Percentiles rank a stretch among this genome's conserved stretches.
phyloP scores from a whole-genome alignment of 2,329 filamentous ascomycete genomes.

The Fusarium nelsonii region DNA sequence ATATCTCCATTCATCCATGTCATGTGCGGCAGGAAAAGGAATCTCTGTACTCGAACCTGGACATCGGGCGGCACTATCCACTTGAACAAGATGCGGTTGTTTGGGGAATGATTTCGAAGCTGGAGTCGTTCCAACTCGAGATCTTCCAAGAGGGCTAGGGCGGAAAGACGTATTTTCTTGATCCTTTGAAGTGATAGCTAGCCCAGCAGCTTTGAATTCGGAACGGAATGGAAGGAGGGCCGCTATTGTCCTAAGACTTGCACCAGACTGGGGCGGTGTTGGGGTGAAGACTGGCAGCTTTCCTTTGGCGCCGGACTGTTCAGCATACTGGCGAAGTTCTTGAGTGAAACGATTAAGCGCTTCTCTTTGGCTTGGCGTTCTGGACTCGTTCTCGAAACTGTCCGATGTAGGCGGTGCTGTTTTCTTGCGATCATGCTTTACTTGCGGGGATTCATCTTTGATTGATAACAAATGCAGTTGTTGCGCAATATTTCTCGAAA shows the following conservation, averaged over 20 bases:
- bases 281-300: conserved; percentile 57
- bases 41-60: conserved; percentile 50
- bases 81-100: conserved; percentile 38
- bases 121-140: conserved; percentile 17
- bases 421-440: not conserved
- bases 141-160: conserved; percentile 20
- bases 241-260: conserved; percentile 64
- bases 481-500: conserved; percentile 60
- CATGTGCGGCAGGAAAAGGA: conserved; percentile 48
- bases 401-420: conserved; percentile 8
- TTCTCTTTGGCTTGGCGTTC: conserved; percentile 59
- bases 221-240: conserved; percentile 66
- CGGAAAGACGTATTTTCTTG: conserved; percentile 53
- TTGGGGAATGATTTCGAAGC: conserved; percentile 1
- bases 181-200: conserved; percentile 66
- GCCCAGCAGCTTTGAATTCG: conserved; percentile 65
- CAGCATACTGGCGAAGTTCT: conserved; percentile 49
- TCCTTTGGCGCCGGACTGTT: conserved; percentile 54
- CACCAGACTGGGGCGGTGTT: conserved; percentile 56
- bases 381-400: conserved; percentile 49
- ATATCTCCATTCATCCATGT: conserved; percentile 52
- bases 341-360: conserved; percentile 55
- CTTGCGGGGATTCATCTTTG: conserved; percentile 8
- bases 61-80: conserved; percentile 49
- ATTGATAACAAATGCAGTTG: conserved; percentile 58